Conservation (phyloP, 768 basidiomycete genomes). For the Termitomyces sp. region DNA sequence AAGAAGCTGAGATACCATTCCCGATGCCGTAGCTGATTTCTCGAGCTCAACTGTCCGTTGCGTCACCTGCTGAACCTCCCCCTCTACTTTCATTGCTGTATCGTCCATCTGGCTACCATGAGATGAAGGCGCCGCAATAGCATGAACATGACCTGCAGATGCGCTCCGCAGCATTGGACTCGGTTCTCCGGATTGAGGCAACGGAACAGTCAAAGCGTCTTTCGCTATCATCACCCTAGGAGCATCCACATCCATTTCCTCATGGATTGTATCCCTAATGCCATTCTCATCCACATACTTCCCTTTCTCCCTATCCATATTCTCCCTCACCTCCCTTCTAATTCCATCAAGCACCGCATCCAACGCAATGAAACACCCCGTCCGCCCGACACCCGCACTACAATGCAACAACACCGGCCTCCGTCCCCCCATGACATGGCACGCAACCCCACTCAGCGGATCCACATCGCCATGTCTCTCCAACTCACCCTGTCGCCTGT, state of each 20-base stretch:
- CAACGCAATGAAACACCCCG: conserved; percentile 89
- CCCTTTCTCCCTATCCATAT: conserved; percentile 1
- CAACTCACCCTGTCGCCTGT: background rate
- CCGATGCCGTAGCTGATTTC: background rate
- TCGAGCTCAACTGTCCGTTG: background rate
- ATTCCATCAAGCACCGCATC: conserved; percentile 81
- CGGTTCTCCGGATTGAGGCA: background rate
- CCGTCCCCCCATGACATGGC: conserved; percentile 37
- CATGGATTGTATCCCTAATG: conserved; percentile 4
- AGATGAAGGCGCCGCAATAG: background rate
- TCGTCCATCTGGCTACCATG: background rate
- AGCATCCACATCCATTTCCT: conserved; percentile 26
- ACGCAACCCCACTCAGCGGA: conserved; percentile 46
- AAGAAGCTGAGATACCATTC: background rate
- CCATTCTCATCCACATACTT: background rate
- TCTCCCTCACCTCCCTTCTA: conserved; percentile 44
- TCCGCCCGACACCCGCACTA: conserved; percentile 92
- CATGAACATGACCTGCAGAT: background rate
- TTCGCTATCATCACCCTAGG: background rate
- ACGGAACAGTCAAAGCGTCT: background rate
- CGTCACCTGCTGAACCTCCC: background rate
- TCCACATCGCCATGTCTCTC: conserved; percentile 32
- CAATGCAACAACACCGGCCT: conserved; percentile 79
- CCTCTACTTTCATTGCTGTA: background rate
- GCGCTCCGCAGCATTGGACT: background rate